Conservation (phyloP, 2,329 filamentous ascomycete genomes). For the Cladorrhinum sp. region DNA sequence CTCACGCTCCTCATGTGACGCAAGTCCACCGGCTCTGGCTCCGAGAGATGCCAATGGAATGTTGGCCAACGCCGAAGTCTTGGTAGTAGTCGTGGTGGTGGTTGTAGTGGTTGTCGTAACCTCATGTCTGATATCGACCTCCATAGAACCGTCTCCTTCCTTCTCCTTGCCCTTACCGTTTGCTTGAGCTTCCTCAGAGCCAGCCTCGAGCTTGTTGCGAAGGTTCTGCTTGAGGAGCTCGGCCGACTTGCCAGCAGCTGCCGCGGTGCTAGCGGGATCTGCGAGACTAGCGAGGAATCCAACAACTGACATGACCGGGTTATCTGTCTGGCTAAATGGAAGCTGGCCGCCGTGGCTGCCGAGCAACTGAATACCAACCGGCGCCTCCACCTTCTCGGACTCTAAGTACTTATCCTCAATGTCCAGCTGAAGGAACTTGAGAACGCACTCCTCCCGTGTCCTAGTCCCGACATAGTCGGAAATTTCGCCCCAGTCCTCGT, state of each 20-base stretch:
- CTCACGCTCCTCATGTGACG: conserved; percentile 94
- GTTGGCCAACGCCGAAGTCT: conserved; percentile 58
- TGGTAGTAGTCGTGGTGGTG: conserved; percentile 47
- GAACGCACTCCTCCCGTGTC: conserved; percentile 90
- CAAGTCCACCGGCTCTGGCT: conserved; percentile 79
- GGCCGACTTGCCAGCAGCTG: conserved; percentile 83
- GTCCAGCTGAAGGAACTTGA: conserved; percentile 93
- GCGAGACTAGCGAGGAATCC: conserved; percentile 89
- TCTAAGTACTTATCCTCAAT: conserved; percentile 98
- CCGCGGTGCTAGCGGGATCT: conserved; percentile 85
- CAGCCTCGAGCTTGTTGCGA: conserved; percentile 68
- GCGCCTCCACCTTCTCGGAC: conserved; percentile 59
- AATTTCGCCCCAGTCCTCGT: conserved; percentile 94
- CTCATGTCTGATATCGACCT: conserved; percentile 55
- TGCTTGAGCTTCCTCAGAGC: conserved; percentile 41
- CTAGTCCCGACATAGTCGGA: conserved; percentile 88
- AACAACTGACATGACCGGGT: conserved; percentile 94
- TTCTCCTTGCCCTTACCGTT: conserved; percentile 58
- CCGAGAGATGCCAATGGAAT: conserved; percentile 84
- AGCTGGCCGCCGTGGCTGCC: conserved; percentile 74
- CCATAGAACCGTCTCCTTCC: conserved; percentile 56
- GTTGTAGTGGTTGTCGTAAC: conserved; percentile 47
- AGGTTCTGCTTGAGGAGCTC: conserved; percentile 80
- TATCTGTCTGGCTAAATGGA: conserved; percentile 89
- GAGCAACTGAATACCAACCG: conserved; percentile 61